Percentiles rank a stretch among this genome's conserved stretches.
Evolutionary conservation across 176 grass and related monocot genomes (phyloP).

Genomic region (Panicum miliaceum): DNA sequence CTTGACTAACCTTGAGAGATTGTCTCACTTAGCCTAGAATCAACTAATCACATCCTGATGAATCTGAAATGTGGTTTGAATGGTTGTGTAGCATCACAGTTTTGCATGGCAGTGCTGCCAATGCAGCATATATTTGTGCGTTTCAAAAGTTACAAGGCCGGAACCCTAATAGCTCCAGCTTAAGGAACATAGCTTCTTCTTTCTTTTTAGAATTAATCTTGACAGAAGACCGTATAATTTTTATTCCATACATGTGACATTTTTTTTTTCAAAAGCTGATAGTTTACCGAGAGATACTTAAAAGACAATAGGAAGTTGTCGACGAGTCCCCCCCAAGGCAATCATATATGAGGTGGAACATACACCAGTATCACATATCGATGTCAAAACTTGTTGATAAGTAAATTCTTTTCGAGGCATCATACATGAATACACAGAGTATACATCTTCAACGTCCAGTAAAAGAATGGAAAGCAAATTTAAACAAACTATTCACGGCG

Average conservation of each 20-base stretch:
- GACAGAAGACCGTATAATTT: neutral
- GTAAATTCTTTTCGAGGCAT: conserved; percentile 9
- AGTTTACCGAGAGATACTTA: neutral
- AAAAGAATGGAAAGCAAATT: conserved; percentile 34
- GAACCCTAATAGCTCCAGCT: neutral
- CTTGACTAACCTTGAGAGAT: conserved; percentile 31
- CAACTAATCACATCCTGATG: conserved; percentile 43
- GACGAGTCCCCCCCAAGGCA: neutral
- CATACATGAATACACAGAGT: neutral
- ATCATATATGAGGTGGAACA: neutral
- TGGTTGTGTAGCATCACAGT: neutral
- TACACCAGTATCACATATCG: neutral
- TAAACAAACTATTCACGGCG: conserved; percentile 18
- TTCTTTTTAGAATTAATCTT: neutral
- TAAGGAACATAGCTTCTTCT: neutral
- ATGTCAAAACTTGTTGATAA: neutral
- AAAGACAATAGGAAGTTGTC: neutral
- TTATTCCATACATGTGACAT: neutral
- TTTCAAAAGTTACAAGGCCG: neutral
- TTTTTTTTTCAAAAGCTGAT: conserved; percentile 17
- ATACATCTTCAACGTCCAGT: conserved; percentile 26
- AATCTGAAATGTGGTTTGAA: conserved; percentile 20
- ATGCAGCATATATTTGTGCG: conserved; percentile 23
- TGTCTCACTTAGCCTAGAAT: conserved; percentile 29
- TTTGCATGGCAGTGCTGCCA: neutral